A percentile compares a stretch with the other conserved stretches of the same genome.
Evolutionary conservation across 768 basidiomycete species (phyloP).

Genomic region (Tricholoma sp.): DNA sequence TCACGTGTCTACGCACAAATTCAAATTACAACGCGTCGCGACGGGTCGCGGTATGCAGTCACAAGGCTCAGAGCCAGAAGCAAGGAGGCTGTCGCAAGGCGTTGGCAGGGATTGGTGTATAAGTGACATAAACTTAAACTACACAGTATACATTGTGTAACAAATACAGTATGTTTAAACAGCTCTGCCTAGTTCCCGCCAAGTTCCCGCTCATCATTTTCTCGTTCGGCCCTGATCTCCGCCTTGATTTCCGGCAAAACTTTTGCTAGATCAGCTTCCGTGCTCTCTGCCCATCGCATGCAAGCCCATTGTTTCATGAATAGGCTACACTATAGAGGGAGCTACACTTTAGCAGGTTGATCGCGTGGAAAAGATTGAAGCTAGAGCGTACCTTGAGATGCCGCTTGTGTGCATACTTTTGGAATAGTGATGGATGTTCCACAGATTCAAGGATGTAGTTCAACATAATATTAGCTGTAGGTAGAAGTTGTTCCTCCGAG

Average conservation of each 20-base stretch:
- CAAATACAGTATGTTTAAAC: not conserved
- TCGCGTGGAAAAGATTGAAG: not conserved
- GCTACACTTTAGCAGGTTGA: not conserved
- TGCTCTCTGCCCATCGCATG: constrained; percentile 63
- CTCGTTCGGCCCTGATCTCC: constrained; percentile 40
- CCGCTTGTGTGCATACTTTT: constrained; percentile 91
- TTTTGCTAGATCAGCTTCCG: constrained; percentile 49
- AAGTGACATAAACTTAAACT: too few relatives aligned
- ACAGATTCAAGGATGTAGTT: constrained; percentile 83
- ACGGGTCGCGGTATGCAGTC: too few relatives aligned
- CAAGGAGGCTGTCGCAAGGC: too few relatives aligned
- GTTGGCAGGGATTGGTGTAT: too few relatives aligned
- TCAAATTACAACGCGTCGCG: too few relatives aligned
- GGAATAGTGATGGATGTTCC: constrained; percentile 80
- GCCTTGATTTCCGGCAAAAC: constrained; percentile 61
- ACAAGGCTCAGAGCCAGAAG: too few relatives aligned
- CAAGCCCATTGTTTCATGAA: constrained; percentile 86
- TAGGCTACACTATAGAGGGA: constrained; percentile 57
- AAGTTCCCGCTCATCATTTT: constrained; percentile 6
- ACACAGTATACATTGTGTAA: not conserved
- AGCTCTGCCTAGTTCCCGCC: not conserved
- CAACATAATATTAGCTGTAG: constrained; percentile 89
- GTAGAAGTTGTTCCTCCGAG: constrained; percentile 75
- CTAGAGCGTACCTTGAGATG: constrained; percentile 66
- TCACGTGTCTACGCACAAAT: too few relatives aligned